Conservation (phyloP, 352 stramenopile species). For the Pythium vanterpoolii region DNA sequence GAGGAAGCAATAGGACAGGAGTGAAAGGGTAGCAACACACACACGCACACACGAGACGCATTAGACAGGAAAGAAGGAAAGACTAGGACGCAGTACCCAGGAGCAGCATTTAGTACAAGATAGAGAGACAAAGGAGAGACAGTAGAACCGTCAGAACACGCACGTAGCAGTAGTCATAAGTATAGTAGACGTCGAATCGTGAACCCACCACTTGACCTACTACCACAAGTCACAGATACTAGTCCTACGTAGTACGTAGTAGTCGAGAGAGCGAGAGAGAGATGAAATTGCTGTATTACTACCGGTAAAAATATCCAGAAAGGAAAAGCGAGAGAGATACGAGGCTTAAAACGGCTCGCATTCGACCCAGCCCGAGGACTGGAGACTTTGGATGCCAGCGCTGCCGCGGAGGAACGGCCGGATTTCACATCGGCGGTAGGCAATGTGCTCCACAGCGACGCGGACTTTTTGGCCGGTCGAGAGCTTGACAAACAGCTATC, state of each 20-base stretch:
- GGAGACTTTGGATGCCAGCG: conserved; percentile 39
- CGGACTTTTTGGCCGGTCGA: conserved; percentile 59
- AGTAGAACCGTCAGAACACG: conserved; percentile 1
- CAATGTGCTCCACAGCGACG: conserved; percentile 49
- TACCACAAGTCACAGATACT: no score
- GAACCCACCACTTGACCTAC: no score
- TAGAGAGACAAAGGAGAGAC: neutral
- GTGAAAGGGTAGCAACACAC: neutral
- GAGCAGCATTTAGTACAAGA: neutral
- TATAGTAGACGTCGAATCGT: conserved; percentile 3
- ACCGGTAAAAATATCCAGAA: neutral
- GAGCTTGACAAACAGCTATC: conserved; percentile 62
- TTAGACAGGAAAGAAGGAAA: neutral
- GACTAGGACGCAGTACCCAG: neutral
- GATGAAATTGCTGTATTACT: neutral
- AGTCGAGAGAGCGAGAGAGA: no score
- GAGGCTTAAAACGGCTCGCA: conserved; percentile 50
- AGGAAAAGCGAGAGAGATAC: neutral
- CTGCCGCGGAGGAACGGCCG: conserved; percentile 58
- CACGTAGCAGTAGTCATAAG: conserved; percentile 6
- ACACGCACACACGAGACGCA: neutral
- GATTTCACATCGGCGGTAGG: conserved; percentile 43
- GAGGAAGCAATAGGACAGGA: neutral
- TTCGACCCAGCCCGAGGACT: conserved; percentile 56
- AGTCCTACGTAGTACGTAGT: no score